Conservation (phyloP, 2,329 filamentous ascomycete genomes). For the Penicillium crustosum region DNA sequence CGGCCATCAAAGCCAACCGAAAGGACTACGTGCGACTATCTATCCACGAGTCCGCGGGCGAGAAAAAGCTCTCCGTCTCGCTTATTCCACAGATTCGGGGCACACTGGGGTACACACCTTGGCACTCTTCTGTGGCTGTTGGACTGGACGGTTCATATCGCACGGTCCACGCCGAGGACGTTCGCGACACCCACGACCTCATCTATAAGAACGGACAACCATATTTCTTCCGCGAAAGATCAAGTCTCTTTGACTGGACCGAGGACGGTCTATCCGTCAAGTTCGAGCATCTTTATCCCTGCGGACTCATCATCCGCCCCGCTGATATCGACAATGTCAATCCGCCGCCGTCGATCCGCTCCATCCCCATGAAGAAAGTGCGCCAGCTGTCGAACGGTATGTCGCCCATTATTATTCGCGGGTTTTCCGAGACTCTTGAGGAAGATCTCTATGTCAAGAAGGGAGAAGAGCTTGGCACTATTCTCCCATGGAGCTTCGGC, state of each 20-base stretch:
- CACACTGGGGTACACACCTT: slow-evolving; percentile 31
- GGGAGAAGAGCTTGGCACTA: slow-evolving; percentile 49
- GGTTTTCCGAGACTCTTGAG: slow-evolving; percentile 50
- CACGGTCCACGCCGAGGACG: slow-evolving; percentile 28
- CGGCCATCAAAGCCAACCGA: slow-evolving; percentile 29
- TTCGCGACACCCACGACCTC: slow-evolving; percentile 45
- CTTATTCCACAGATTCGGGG: slow-evolving; percentile 27
- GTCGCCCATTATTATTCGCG: slow-evolving; percentile 56
- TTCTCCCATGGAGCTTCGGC: slow-evolving; percentile 56
- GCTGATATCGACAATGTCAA: slow-evolving; percentile 24
- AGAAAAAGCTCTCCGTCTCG: slow-evolving; percentile 29
- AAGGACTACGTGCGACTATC: slow-evolving; percentile 32
- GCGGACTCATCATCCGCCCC: slow-evolving; percentile 26
- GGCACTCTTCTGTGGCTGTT: slow-evolving; percentile 39
- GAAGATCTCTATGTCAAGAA: slow-evolving; percentile 50
- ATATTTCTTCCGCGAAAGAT: slow-evolving; percentile 54
- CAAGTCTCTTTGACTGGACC: slow-evolving; percentile 47
- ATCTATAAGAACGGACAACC: slow-evolving; percentile 49
- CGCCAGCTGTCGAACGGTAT: slow-evolving; percentile 50
- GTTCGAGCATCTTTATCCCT: slow-evolving; percentile 50
- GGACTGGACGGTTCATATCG: slow-evolving; percentile 28
- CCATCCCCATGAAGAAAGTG: slow-evolving; percentile 28
- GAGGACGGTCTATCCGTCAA: slow-evolving; percentile 36
- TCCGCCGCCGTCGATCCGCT: slow-evolving; percentile 22
- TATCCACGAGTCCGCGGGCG: slow-evolving; percentile 31